A percentile compares a stretch with the other conserved stretches of the same genome.
These are phyloP conservation scores for Parastagonospora avenae DNA, from an alignment of 2,329 filamentous ascomycete species.

Conservation along the genomic window DNA sequence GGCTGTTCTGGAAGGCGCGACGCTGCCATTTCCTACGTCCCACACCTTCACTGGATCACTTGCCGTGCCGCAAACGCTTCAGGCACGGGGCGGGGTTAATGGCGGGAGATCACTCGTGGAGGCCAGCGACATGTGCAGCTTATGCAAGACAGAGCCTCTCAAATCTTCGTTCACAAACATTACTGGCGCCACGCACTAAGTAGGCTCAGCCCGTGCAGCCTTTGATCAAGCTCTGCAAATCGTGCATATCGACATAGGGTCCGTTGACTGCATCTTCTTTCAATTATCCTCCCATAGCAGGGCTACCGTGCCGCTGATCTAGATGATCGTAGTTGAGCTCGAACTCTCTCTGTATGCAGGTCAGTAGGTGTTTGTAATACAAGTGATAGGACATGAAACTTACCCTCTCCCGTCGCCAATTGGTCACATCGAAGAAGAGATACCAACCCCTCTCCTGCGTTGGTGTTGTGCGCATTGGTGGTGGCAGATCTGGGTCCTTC, in stretches of 20 bases:
- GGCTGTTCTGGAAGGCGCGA: neutral
- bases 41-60: no score
- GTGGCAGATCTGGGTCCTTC: constrained; percentile 55
- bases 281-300: constrained; percentile 37
- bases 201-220: neutral
- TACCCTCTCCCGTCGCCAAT: constrained; percentile 59
- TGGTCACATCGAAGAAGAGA: constrained; percentile 60
- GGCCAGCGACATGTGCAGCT: neutral
- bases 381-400: constrained; percentile 1
- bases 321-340: constrained; percentile 59
- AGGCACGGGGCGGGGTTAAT: neutral
- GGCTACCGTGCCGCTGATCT: constrained; percentile 50
- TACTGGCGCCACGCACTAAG: neutral
- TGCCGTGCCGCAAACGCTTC: no score
- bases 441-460: constrained; percentile 59
- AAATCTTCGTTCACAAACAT: neutral
- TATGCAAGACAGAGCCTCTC: neutral
- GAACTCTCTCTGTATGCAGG: constrained; percentile 51
- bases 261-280: constrained; percentile 2
- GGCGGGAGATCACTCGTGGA: neutral
- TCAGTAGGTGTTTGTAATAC: constrained; percentile 16
- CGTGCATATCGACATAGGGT: neutral
- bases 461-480: constrained; percentile 52
- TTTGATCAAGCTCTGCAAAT: neutral
- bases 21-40: no score